These are phyloP conservation scores for Stylosanthes scabra DNA, from an alignment of 331 rosid species.

Conservation along the genomic window DNA sequence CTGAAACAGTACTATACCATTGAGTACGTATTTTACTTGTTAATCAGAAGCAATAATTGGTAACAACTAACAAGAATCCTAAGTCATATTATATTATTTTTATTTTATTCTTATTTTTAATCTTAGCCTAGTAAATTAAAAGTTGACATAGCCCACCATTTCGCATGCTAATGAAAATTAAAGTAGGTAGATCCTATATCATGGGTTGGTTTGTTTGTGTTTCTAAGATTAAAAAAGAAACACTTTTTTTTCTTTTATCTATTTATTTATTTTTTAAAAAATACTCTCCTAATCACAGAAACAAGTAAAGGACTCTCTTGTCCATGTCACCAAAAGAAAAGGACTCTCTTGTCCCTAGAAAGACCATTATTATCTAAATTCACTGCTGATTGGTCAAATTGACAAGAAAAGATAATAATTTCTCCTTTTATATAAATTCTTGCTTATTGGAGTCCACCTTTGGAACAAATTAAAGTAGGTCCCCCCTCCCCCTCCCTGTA, in stretches of 20 bases:
- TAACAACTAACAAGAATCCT: conserved; percentile 24
- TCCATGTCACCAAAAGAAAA: not conserved
- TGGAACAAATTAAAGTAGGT: conserved; percentile 2
- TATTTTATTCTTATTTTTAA: too few species aligned
- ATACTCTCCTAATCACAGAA: too few species aligned
- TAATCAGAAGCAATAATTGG: conserved; percentile 28
- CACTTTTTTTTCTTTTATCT: too few species aligned
- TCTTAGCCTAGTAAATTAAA: not conserved
- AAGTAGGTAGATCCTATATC: not conserved
- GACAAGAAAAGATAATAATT: conserved; percentile 8
- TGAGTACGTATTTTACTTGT: not conserved
- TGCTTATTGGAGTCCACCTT: conserved; percentile 10
- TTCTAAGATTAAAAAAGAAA: too few species aligned
- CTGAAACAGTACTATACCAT: conserved; percentile 36
- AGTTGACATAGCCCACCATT: not conserved
- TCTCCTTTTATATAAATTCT: not conserved
- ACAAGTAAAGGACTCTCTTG: not conserved
- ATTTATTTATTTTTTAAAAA: too few species aligned
- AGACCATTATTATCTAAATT: not conserved
- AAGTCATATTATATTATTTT: conserved; percentile 9
- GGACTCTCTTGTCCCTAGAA: conserved; percentile 10
- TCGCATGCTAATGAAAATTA: conserved; percentile 8
- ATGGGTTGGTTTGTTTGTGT: too few species aligned
- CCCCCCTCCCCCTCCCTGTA: too few species aligned
- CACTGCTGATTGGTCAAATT: conserved; percentile 14